Percentiles rank a stretch among this genome's conserved stretches.
Evolutionary conservation across 140 eudicot genomes (phyloP).

Genomic region (Artemisia princeps): DNA sequence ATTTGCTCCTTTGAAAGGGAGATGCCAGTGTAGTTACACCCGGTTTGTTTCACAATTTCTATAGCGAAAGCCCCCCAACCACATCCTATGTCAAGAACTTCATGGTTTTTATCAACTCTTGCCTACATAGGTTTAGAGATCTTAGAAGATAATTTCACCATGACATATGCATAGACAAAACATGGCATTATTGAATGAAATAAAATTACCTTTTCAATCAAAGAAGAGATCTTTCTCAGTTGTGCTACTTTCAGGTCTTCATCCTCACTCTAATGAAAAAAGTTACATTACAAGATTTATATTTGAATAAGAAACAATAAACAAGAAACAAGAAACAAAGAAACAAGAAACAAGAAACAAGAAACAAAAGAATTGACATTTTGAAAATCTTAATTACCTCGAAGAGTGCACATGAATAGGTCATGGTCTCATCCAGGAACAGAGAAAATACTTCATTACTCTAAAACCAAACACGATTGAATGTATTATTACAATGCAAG

Average conservation of each 20-base stretch:
- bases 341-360: not conserved
- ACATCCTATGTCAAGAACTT: conserved; percentile 81
- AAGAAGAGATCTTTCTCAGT: conserved; percentile 55
- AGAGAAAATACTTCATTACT: conserved; percentile 78
- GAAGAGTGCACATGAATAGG: conserved; percentile 86
- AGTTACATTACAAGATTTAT: not conserved
- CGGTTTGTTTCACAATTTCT: conserved; percentile 71
- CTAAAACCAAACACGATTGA: conserved; percentile 29
- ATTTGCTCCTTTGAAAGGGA: conserved; percentile 78
- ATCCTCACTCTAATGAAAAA: conserved; percentile 41
- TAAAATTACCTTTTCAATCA: conserved; percentile 60
- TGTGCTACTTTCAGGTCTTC: conserved; percentile 80
- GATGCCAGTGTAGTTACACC: conserved; percentile 90
- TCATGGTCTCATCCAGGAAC: conserved; percentile 91
- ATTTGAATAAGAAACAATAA: not conserved
- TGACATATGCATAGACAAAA: not conserved
- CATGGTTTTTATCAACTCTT: conserved; percentile 50
- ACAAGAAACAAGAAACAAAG: not conserved
- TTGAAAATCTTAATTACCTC: conserved; percentile 38
- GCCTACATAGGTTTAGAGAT: conserved; percentile 38
- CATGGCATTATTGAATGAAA: not conserved
- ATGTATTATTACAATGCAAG: not conserved
- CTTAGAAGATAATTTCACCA: not conserved
- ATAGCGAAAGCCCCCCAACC: conserved; percentile 96
- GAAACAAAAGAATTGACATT: not conserved